Base-by-base conservation (phyloP, 2,329 filamentous ascomycete species). In the Bipolaris zeicola region DNA sequence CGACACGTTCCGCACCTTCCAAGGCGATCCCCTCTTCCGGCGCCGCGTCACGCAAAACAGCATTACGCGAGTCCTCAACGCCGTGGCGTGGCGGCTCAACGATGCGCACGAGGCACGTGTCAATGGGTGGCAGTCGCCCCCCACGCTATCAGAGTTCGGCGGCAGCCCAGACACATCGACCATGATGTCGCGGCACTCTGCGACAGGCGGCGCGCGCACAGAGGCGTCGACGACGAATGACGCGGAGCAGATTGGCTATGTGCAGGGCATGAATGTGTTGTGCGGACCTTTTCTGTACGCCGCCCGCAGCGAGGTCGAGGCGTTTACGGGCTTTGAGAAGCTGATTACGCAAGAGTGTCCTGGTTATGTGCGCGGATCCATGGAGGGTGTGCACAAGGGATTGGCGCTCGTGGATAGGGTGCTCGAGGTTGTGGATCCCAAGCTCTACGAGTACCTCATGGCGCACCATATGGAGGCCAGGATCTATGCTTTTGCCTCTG, bases 261-360 rank as follows among this genome's bases (percentile, higher is more conserved):
- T 99, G 2, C 95, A 99, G 77, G 95, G 95, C 64, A 98, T 99
- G 94, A 99, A 99, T 73, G 95, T 99, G 38, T 85, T 99, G 14
- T 94, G 93, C 8, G 95, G 95, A 0, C 95, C 95, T 0, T 97
- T 99, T 72, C 82, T 99, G 43, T 99, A 99, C 75, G 92, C 92
- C 5, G 93, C 95, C 1, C 88, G 92, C 55, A 96, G 92, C 74
- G 95, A 99, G 78, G 89, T 93, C 6, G 93, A 99, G 78, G 95
- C 95, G 2, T 99, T 96, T 68, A 89, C 91, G 5, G 89, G 92
- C 1, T 97, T 99, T 69, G 88, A 96, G 73, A 88, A 87, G 41
- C 89, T 97, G 62, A 87, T 99, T 61, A 96, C 92, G 1, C 83
- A 85, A 52, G 94, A 98, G 76, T 93, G 91, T 63, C 95, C 95